Percentiles rank a stretch among this genome's conserved stretches.
Conservation (phyloP, 441 rosid genomes). For the Euphorbia celastroides region DNA sequence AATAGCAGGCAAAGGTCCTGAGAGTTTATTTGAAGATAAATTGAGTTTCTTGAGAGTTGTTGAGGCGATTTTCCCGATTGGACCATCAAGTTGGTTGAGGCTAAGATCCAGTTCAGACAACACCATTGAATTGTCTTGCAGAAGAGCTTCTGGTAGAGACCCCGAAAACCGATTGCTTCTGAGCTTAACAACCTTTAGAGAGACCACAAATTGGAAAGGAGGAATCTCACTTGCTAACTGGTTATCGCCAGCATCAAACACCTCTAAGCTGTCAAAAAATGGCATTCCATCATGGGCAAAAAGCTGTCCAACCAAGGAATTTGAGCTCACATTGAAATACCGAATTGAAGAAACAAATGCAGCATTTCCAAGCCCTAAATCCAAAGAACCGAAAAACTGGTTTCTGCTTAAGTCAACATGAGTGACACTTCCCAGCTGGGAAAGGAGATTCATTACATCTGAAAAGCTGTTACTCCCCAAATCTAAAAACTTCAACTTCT, state of each 20-base stretch:
- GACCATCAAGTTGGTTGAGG: constrained; percentile 72
- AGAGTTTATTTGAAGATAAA: constrained; percentile 62
- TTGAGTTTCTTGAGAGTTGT: constrained; percentile 57
- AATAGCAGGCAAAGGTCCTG: constrained; percentile 58
- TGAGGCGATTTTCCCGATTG: constrained; percentile 54
- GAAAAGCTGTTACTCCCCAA: constrained; percentile 53
- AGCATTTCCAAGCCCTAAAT: constrained; percentile 54
- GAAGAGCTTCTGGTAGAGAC: constrained; percentile 53
- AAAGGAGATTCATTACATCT: constrained; percentile 55
- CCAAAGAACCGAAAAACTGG: constrained; percentile 62
- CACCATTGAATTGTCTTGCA: constrained; percentile 52
- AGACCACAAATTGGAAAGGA: constrained; percentile 60
- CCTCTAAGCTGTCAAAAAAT: constrained; percentile 77
- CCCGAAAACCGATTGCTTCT: constrained; percentile 63
- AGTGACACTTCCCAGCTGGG: constrained; percentile 41
- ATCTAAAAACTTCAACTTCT: constrained; percentile 53
- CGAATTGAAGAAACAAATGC: constrained; percentile 56
- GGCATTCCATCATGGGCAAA: constrained; percentile 75
- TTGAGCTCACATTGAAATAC: constrained; percentile 59
- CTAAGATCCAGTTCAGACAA: constrained; percentile 83
- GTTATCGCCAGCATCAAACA: constrained; percentile 77
- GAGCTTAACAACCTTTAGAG: constrained; percentile 60
- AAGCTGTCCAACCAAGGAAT: constrained; percentile 55
- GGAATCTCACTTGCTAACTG: constrained; percentile 57
- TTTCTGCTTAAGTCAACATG: constrained; percentile 68